These are phyloP conservation scores for Cichorium intybus DNA, from an alignment of 140 eudicot genomes.

Conservation along the genomic window DNA sequence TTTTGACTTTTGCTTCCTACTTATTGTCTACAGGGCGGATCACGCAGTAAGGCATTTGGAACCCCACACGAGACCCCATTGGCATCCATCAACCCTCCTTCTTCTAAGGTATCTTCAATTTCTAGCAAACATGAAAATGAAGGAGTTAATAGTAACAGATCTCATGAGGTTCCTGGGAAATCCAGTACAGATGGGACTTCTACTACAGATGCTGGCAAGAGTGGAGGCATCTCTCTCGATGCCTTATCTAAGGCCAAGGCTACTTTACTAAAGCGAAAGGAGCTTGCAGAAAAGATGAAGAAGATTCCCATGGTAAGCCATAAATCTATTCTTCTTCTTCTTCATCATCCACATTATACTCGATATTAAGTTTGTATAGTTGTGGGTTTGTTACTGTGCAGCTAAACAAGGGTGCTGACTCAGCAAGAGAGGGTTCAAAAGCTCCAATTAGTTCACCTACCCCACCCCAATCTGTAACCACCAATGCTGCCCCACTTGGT, in stretches of 20 bases:
- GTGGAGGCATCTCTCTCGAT: conserved; percentile 75
- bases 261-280: conserved; percentile 77
- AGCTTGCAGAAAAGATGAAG: conserved; percentile 74
- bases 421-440: conserved; percentile 43
- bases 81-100: conserved; percentile 41
- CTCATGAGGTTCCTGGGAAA: conserved; percentile 99
- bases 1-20: conserved; percentile 25
- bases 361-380: background rate
- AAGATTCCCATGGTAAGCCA: conserved; percentile 65
- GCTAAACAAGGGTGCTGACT: conserved; percentile 55
- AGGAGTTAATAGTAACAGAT: conserved; percentile 98
- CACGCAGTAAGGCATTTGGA: conserved; percentile 45
- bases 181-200: conserved; percentile 98
- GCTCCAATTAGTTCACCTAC: conserved; percentile 34
- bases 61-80: conserved; percentile 39
- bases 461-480: conserved; percentile 32
- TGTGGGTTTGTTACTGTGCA: conserved; percentile 18
- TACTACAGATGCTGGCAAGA: conserved; percentile 72
- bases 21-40: conserved; percentile 50
- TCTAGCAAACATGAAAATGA: conserved; percentile 95
- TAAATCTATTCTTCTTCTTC: background rate
- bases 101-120: conserved; percentile 90
- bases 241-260: conserved; percentile 85
- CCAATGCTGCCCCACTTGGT: conserved; percentile 34
- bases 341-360: background rate